A percentile compares a stretch with the other conserved stretches of the same genome.
Evolutionary conservation across 495 filamentous ascomycete species (phyloP).

Genomic region (Neurospora tetraspora): DNA sequence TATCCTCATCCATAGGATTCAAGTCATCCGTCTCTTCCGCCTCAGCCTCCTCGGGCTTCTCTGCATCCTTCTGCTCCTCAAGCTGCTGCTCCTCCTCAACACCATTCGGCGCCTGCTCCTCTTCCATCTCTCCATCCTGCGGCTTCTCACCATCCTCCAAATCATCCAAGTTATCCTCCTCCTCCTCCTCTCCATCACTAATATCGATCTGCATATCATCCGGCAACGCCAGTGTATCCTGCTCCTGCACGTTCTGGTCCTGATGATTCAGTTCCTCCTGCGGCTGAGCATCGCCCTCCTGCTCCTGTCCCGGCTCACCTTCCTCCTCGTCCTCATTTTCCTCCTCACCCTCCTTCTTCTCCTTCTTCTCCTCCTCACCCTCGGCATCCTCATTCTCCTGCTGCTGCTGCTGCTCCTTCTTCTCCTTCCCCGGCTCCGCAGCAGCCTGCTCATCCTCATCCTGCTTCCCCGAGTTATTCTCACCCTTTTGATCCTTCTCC

Average conservation of each 20-base stretch:
- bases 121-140: constrained; percentile 15
- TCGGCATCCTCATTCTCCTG: constrained; percentile 55
- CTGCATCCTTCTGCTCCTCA: constrained; percentile 39
- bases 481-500: constrained; percentile 74
- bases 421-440: constrained; percentile 46
- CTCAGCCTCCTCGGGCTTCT: constrained; percentile 17
- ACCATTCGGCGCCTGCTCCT: constrained; percentile 6
- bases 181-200: constrained; percentile 38
- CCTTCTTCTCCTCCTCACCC: constrained; percentile 36
- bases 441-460: constrained; percentile 57
- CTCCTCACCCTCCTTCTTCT: constrained; percentile 47
- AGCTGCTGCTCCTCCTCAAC: constrained; percentile 17
- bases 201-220: constrained; percentile 66
- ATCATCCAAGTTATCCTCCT: constrained; percentile 47
- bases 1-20: constrained; percentile 22
- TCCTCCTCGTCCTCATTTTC: constrained; percentile 49
- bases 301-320: constrained; percentile 58
- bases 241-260: constrained; percentile 56
- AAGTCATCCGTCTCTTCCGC: constrained; percentile 22
- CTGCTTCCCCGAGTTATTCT: constrained; percentile 53
- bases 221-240: constrained; percentile 48
- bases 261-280: constrained; percentile 52
- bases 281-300: constrained; percentile 66
- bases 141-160: constrained; percentile 30
- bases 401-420: constrained; percentile 47